Evolutionary conservation across 2,329 filamentous ascomycete species (phyloP).

Genomic region (Fusarium austroafricanum): DNA sequence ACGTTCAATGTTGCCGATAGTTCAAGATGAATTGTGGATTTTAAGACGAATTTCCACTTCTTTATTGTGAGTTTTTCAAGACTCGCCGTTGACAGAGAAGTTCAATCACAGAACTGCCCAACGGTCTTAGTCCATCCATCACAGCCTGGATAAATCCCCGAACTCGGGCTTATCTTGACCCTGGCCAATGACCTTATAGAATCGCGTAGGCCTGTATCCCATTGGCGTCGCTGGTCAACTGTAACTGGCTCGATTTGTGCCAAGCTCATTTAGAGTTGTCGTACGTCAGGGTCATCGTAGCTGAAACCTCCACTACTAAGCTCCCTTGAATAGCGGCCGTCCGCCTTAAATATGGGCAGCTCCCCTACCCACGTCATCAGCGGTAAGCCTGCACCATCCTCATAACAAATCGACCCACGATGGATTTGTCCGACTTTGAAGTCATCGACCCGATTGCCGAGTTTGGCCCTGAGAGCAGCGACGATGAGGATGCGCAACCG

Average conservation of each 20-base stretch:
- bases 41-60: background rate
- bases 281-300: constrained; percentile 18
- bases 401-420: constrained; percentile 10
- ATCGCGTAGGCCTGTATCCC: background rate
- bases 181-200: constrained; percentile 8
- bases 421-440: constrained; percentile 46
- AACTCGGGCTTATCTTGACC: background rate
- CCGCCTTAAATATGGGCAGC: constrained; percentile 28
- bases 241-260: constrained; percentile 29
- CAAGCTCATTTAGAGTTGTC: constrained; percentile 26
- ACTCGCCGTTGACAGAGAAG: background rate
- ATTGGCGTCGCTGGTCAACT: constrained; percentile 14
- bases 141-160: background rate
- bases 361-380: constrained; percentile 15
- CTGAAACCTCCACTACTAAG: constrained; percentile 18
- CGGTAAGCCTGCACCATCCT: background rate
- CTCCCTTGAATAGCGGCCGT: background rate
- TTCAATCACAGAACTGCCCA: background rate
- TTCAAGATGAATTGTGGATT: too few species aligned
- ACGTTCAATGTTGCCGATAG: too few species aligned
- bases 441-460: constrained; percentile 41
- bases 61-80: background rate
- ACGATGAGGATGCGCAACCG: constrained; percentile 25
- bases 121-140: background rate
- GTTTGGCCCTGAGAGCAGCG: constrained; percentile 27